Conservation (phyloP, 2,329 filamentous ascomycete genomes). For the Cercospora nicotianae region DNA sequence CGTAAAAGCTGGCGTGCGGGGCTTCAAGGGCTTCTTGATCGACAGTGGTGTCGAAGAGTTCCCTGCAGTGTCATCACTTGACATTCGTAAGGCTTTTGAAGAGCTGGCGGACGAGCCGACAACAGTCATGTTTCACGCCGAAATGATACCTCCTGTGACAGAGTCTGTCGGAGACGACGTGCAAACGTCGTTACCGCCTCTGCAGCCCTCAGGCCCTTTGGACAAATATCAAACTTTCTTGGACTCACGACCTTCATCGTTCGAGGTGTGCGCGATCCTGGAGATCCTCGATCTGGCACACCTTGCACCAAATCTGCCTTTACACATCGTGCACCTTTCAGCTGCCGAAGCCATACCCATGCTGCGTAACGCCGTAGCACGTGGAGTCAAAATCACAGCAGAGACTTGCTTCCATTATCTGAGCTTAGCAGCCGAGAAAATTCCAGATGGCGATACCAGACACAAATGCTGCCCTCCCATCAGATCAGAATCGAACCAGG, state of each 20-base stretch:
- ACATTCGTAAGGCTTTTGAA: conserved; percentile 77
- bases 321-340: conserved; percentile 93
- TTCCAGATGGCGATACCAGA: conserved; percentile 80
- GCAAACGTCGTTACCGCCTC: conserved; percentile 64
- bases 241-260: conserved; percentile 80
- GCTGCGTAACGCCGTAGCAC: conserved; percentile 68
- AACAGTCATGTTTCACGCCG: conserved; percentile 97
- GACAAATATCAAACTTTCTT: conserved; percentile 87
- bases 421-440: conserved; percentile 76
- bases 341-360: conserved; percentile 85
- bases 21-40: conserved; percentile 97
- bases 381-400: conserved; percentile 82
- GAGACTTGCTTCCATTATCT: conserved; percentile 97
- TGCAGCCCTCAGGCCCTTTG: conserved; percentile 69
- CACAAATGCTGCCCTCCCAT: conserved; percentile 97
- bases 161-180: conserved; percentile 77
- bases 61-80: conserved; percentile 77
- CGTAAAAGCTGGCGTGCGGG: conserved; percentile 81
- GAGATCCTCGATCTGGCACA: conserved; percentile 81
- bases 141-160: conserved; percentile 90
- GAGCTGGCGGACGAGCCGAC: conserved; percentile 79
- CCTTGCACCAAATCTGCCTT: conserved; percentile 74
- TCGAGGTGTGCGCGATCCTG: conserved; percentile 87
- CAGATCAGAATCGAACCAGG: conserved; percentile 75
- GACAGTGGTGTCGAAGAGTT: conserved; percentile 97